These are phyloP conservation scores for Phoenix roebelenii DNA, from an alignment of 176 grass and related monocot species.

Conservation along the genomic window DNA sequence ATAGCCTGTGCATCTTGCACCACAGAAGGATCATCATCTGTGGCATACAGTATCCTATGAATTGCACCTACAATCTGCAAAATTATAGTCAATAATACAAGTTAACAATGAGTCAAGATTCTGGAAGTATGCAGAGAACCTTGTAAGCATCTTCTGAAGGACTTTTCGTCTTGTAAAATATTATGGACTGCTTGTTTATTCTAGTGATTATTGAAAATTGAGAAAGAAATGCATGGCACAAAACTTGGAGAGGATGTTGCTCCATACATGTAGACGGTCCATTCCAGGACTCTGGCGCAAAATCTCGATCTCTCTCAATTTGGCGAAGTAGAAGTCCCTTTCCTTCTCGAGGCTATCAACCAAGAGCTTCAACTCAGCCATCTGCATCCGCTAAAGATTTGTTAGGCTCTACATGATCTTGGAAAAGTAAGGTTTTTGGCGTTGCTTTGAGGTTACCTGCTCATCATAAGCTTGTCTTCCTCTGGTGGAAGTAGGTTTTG, in stretches of 20 bases:
- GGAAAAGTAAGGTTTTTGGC: neutral
- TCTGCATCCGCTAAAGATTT: conserved; percentile 36
- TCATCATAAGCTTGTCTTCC: conserved; percentile 50
- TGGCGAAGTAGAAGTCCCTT: conserved; percentile 91
- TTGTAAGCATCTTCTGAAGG: no score
- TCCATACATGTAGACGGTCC: conserved; percentile 33
- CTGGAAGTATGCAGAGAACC: no score
- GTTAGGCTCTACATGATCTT: neutral
- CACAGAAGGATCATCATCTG: conserved; percentile 35
- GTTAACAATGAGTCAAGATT: no score
- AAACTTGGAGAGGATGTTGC: no score
- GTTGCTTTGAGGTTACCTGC: conserved; percentile 27
- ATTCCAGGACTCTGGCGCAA: conserved; percentile 59
- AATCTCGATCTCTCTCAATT: conserved; percentile 83
- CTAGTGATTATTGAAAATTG: no score
- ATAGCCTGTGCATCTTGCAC: conserved; percentile 48
- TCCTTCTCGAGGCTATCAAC: conserved; percentile 94
- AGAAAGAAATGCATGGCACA: no score
- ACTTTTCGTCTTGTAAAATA: no score
- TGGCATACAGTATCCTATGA: conserved; percentile 64
- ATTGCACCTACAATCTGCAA: conserved; percentile 51
- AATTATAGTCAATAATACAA: neutral
- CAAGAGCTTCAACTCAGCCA: conserved; percentile 73
- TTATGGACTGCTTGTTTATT: no score
- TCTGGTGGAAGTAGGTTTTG: conserved; percentile 34